Evolutionary conservation across 225 moss, liverwort and hornwort species (phyloP).

Genomic region (Marchantia paleacea): DNA sequence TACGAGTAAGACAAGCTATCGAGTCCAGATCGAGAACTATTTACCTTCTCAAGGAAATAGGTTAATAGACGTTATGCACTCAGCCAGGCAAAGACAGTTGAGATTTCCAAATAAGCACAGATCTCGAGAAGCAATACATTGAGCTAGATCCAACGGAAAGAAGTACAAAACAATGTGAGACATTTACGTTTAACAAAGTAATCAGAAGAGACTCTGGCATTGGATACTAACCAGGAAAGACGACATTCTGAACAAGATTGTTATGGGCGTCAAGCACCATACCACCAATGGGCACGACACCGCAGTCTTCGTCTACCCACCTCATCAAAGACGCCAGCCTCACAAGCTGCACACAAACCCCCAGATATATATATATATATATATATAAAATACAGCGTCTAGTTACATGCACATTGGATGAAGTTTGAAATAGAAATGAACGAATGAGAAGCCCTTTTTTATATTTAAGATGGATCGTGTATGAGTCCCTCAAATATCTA

Average conservation of each 20-base stretch:
- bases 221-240: constrained; percentile 60
- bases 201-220: background rate
- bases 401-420: too few species aligned
- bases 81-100: too few species aligned
- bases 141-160: background rate
- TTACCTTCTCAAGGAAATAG: too few species aligned
- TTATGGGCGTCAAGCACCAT: constrained; percentile 70
- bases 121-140: background rate
- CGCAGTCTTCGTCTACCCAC: constrained; percentile 96
- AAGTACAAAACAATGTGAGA: too few species aligned
- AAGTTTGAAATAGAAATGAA: too few species aligned
- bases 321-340: constrained; percentile 83
- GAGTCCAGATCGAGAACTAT: too few species aligned
- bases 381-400: too few species aligned
- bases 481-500: background rate
- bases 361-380: too few species aligned
- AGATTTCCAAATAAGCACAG: background rate
- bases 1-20: too few species aligned
- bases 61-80: too few species aligned
- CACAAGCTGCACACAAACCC: constrained; percentile 49
- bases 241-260: constrained; percentile 58
- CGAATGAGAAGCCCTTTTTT: background rate
- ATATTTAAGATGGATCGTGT: background rate
- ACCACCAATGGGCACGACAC: constrained; percentile 72
- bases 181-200: too few species aligned